Evolutionary conservation across 179 eudicot species (phyloP).

Genomic region (Spergularia azorica): DNA sequence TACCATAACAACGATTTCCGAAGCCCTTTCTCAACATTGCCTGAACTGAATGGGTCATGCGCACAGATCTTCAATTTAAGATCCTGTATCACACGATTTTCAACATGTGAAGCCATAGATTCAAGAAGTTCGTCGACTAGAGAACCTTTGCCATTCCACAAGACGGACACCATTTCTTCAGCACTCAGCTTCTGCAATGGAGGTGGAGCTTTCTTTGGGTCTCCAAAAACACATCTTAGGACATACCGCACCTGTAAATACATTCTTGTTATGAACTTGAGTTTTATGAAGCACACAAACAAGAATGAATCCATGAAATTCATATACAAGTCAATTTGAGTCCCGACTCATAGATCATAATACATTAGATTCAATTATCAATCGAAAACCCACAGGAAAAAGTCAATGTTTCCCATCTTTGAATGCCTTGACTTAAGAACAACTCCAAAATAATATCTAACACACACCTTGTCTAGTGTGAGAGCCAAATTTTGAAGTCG

Average conservation of each 20-base stretch:
- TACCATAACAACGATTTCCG: slow-evolving; percentile 84
- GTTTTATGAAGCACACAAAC: background rate
- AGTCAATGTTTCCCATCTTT: no score
- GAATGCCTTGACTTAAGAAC: no score
- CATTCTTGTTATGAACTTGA: background rate
- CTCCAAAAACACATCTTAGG: slow-evolving; percentile 86
- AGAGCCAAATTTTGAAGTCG: slow-evolving; percentile 98
- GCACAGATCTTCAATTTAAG: slow-evolving; percentile 67
- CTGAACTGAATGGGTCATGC: slow-evolving; percentile 77
- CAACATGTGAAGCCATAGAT: slow-evolving; percentile 76
- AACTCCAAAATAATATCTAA: background rate
- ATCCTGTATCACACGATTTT: slow-evolving; percentile 52
- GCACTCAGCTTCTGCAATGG: slow-evolving; percentile 85
- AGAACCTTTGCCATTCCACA: slow-evolving; percentile 93
- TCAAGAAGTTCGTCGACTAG: slow-evolving; percentile 78
- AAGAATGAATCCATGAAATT: background rate
- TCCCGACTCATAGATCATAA: background rate
- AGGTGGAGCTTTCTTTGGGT: slow-evolving; percentile 96
- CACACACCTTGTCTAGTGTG: slow-evolving; percentile 86
- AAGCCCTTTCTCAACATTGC: slow-evolving; percentile 63
- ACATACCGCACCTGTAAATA: slow-evolving; percentile 86
- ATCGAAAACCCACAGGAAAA: no score
- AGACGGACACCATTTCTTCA: slow-evolving; percentile 60
- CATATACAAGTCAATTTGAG: background rate
- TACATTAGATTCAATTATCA: background rate